Conservation (phyloP, 2,329 filamentous ascomycete genomes). For the Penicillium freii region DNA sequence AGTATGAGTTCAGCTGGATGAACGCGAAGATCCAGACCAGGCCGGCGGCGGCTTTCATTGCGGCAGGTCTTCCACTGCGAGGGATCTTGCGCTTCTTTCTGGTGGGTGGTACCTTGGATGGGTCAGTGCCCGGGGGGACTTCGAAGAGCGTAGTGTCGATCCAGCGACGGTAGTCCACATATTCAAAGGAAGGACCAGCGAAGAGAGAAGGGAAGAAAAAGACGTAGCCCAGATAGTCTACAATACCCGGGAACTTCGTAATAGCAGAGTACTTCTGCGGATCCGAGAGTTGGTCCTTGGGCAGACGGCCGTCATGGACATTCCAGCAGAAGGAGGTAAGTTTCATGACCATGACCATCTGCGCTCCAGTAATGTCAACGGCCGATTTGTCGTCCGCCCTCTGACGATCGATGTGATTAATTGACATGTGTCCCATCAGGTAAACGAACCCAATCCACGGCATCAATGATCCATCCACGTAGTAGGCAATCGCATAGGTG, state of each 20-base stretch:
- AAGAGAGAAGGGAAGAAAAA: slow-evolving; percentile 93
- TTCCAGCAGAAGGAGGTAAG: slow-evolving; percentile 97
- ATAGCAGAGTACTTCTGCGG: slow-evolving; percentile 82
- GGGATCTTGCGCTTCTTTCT: slow-evolving; percentile 90
- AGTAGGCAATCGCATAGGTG: slow-evolving; percentile 79
- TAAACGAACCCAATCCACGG: slow-evolving; percentile 95
- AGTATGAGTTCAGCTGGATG: slow-evolving; percentile 68
- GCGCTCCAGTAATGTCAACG: slow-evolving; percentile 87
- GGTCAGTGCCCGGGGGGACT: slow-evolving; percentile 74
- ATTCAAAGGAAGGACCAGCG: slow-evolving; percentile 90
- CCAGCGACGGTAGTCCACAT: slow-evolving; percentile 86
- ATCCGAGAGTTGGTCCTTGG: slow-evolving; percentile 76
- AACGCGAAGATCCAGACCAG: slow-evolving; percentile 77
- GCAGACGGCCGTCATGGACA: slow-evolving; percentile 83
- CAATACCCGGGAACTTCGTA: slow-evolving; percentile 66
- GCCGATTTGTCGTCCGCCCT: slow-evolving; percentile 61
- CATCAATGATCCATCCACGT: slow-evolving; percentile 86
- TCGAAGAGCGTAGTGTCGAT: slow-evolving; percentile 95
- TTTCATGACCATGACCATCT: slow-evolving; percentile 99
- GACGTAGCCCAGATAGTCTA: slow-evolving; percentile 88
- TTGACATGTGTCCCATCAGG: slow-evolving; percentile 91
- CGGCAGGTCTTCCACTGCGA: slow-evolving; percentile 80
- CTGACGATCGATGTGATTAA: slow-evolving; percentile 83
- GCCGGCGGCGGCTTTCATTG: slow-evolving; percentile 70
- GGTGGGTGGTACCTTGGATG: slow-evolving; percentile 78